Percentiles rank a stretch among this genome's conserved stretches.
These are phyloP conservation scores for Clarkia xantiana DNA, from an alignment of 345 rosid genomes.

Conservation along the genomic window DNA sequence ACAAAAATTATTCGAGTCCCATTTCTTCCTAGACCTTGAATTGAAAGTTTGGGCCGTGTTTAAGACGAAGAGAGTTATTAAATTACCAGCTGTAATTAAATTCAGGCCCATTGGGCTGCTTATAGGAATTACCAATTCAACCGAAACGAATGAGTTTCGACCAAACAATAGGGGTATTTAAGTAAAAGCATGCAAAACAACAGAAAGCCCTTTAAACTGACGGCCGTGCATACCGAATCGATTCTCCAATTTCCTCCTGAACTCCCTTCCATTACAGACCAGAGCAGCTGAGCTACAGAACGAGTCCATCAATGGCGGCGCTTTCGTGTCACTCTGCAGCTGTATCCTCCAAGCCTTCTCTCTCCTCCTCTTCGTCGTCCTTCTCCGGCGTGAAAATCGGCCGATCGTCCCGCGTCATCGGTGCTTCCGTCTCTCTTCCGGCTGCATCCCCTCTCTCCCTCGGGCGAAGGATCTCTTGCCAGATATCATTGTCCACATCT, in stretches of 20 bases:
- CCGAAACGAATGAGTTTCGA: no score
- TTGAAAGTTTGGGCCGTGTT: no score
- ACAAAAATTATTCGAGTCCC: no score
- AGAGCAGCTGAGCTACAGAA: constrained; percentile 4
- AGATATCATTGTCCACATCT: constrained; percentile 41
- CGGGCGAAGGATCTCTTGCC: constrained; percentile 40
- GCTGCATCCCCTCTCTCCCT: constrained; percentile 12
- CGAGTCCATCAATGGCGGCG: constrained; percentile 43
- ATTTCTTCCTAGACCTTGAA: no score
- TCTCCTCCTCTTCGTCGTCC: constrained; percentile 29
- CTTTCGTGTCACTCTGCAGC: constrained; percentile 28
- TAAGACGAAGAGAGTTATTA: no score
- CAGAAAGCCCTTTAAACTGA: no score
- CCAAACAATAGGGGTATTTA: no score
- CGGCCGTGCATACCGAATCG: no score
- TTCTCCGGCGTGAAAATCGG: constrained; percentile 10
- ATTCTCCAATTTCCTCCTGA: background rate
- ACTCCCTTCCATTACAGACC: background rate
- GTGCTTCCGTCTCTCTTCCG: constrained; percentile 13
- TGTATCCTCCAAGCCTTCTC: constrained; percentile 24
- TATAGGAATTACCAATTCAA: no score
- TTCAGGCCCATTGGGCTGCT: no score
- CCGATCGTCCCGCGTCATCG: constrained; percentile 4
- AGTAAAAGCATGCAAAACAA: no score
- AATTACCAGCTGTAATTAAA: no score